These are phyloP conservation scores for Citrus sp. DNA, from an alignment of 345 rosid genomes.

Conservation along the genomic window DNA sequence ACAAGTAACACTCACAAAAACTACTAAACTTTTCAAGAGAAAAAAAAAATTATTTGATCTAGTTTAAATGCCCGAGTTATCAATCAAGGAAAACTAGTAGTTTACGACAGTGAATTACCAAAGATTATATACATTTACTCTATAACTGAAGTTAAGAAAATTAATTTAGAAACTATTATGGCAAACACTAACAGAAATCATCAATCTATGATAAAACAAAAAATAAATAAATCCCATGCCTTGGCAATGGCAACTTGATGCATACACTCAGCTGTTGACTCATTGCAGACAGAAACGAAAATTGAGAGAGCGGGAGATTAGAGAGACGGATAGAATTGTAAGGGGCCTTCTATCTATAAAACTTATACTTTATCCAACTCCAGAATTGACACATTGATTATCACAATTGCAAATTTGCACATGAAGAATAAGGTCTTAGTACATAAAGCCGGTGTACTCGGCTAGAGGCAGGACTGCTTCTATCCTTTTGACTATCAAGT, in stretches of 20 bases:
- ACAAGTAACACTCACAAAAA: not conserved
- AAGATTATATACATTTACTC: not conserved
- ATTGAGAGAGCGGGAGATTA: not conserved
- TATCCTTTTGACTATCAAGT: not conserved
- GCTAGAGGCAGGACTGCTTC: not conserved
- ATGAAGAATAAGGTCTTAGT: not conserved
- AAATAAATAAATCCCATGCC: not conserved
- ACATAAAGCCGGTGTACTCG: not conserved
- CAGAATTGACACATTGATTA: not conserved
- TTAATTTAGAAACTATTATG: not conserved
- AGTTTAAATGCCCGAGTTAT: not conserved
- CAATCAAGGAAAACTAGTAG: conserved; percentile 1
- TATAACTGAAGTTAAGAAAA: not conserved
- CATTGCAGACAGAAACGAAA: not conserved
- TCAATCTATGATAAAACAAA: not conserved
- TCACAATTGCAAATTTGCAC: not conserved
- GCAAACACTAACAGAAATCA: not conserved
- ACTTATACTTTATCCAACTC: not conserved
- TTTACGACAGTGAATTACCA: not conserved
- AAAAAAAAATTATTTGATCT: not conserved
- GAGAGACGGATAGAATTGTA: not conserved
- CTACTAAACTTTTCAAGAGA: no score
- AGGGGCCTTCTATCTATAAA: not conserved
- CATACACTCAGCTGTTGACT: not conserved
- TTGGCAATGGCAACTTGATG: not conserved